phyloP scores from a whole-genome alignment of 352 stramenopile species.

The Achlya hypogyna region DNA sequence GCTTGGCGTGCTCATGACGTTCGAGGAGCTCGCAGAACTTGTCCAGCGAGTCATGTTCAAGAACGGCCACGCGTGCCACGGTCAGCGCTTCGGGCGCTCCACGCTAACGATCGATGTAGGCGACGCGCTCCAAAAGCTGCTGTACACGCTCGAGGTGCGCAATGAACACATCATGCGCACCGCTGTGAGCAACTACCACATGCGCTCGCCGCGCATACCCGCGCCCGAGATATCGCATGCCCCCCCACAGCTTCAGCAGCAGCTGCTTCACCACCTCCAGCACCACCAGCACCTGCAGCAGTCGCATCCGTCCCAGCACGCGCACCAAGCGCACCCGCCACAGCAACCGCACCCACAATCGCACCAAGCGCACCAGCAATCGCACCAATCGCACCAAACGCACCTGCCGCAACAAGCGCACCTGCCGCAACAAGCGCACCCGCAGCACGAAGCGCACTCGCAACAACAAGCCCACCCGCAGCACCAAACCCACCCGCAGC shows the following conservation, averaged over 20 bases:
- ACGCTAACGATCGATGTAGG: neutral
- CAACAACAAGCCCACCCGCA: neutral
- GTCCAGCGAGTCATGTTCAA: conserved; percentile 51
- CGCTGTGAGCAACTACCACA: neutral
- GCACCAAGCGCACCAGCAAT: neutral
- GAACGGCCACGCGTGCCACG: neutral
- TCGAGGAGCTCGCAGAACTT: conserved; percentile 56
- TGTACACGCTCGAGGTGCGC: neutral
- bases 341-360: neutral
- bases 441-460: neutral
- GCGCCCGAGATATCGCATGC: neutral
- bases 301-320: neutral
- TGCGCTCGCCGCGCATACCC: neutral
- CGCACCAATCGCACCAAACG: neutral
- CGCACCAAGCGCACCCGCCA: neutral
- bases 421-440: neutral
- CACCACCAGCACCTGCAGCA: neutral
- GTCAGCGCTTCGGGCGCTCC: neutral
- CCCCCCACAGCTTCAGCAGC: neutral
- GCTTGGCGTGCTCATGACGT: conserved; percentile 60
- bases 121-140: neutral
- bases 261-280: neutral
- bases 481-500: neutral
- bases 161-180: conserved; percentile 8
- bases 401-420: neutral